phyloP scores from a whole-genome alignment of 2,329 filamentous ascomycete species.

The Podosphaera leucotricha region DNA sequence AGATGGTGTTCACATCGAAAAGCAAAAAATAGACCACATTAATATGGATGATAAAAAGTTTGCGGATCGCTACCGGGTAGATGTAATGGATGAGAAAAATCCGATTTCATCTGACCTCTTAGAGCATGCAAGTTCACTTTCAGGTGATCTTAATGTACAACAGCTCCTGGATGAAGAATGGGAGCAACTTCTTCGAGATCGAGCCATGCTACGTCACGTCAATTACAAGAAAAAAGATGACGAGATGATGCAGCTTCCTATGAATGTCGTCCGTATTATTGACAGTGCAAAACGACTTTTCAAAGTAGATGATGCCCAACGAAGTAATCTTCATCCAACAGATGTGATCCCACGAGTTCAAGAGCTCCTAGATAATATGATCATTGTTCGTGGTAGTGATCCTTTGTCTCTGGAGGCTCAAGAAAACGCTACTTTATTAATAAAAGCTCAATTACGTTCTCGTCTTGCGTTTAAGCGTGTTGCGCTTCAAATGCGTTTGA shows the following conservation, averaged over 20 bases:
- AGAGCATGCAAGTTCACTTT: constrained; percentile 68
- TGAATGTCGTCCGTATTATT: constrained; percentile 80
- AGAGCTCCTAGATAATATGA: constrained; percentile 49
- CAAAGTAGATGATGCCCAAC: constrained; percentile 61
- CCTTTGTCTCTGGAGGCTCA: constrained; percentile 68
- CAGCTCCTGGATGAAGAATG: constrained; percentile 71
- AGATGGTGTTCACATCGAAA: constrained; percentile 82
- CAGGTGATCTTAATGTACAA: constrained; percentile 72
- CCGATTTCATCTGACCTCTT: constrained; percentile 46
- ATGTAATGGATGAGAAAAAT: constrained; percentile 47
- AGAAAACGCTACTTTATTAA: constrained; percentile 63
- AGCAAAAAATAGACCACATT: constrained; percentile 72
- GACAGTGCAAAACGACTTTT: constrained; percentile 78
- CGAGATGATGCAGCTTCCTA: constrained; percentile 69
- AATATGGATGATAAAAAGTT: constrained; percentile 58
- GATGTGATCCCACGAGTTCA: constrained; percentile 67
- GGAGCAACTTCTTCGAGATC: constrained; percentile 52
- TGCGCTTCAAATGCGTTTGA: constrained; percentile 63
- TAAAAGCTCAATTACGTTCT: constrained; percentile 80
- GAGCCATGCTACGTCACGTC: constrained; percentile 47
- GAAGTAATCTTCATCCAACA: constrained; percentile 72
- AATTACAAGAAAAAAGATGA: constrained; percentile 48
- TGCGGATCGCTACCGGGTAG: constrained; percentile 58
- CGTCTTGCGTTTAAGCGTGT: constrained; percentile 82
- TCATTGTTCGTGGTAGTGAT: constrained; percentile 72